These are phyloP conservation scores for Nymphaea colorata DNA, from an alignment of 164 flowering plant genomes.

Conservation along the genomic window DNA sequence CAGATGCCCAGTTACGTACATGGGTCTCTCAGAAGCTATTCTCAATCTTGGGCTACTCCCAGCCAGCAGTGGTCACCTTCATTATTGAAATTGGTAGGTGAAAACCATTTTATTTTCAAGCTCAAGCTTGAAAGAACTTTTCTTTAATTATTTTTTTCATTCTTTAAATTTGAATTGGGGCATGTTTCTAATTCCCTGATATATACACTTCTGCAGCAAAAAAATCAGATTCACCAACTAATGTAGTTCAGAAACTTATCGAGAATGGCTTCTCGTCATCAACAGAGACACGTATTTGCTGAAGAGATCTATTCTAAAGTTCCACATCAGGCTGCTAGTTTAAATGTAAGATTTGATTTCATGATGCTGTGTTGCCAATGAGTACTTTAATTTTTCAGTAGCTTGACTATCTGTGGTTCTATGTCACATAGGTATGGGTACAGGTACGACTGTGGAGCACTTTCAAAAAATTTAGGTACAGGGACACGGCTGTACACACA, in stretches of 20 bases:
- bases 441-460: no score
- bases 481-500: no score
- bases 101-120: not conserved
- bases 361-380: not conserved
- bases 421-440: no score
- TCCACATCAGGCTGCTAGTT: constrained; percentile 49
- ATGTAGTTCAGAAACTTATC: constrained; percentile 33
- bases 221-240: constrained; percentile 60
- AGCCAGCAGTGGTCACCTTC: constrained; percentile 55
- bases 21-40: constrained; percentile 86
- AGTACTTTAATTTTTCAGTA: not conserved
- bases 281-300: constrained; percentile 52
- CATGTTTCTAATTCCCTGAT: not conserved
- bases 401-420: not conserved
- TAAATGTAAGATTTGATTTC: constrained; percentile 39
- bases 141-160: not conserved
- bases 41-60: constrained; percentile 60
- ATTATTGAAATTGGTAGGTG: constrained; percentile 59
- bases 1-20: constrained; percentile 35
- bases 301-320: constrained; percentile 53
- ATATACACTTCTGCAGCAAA: constrained; percentile 41
- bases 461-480: no score
- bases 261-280: constrained; percentile 50
- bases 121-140: not conserved
- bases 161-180: no score